Evolutionary conservation across 768 basidiomycete genomes (phyloP), one percentile per base, ranked within the genome.

Genomic region (Amanita rimosa): DNA sequence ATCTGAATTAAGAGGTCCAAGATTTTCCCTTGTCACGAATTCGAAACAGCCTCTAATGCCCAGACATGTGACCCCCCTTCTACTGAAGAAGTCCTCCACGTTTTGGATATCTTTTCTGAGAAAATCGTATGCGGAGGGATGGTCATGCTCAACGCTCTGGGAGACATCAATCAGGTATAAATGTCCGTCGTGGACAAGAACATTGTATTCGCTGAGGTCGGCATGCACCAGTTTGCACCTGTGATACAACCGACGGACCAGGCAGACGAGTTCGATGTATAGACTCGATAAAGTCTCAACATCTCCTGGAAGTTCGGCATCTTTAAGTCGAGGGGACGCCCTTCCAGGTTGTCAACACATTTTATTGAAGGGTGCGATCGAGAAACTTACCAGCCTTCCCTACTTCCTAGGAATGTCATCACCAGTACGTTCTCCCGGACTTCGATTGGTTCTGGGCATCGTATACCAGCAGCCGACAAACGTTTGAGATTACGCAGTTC

Each of bases 81-180:
- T 72, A 4, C 76, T 73, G 62, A 97, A 99, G 64, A 87, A 99
- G 31, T 93, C 94, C 52, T 96, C 92, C 37, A 93, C 72, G 61
- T 99, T 98, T 56, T 81, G 82, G 44, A 99, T 76, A 64, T 99
- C 96, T 39, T 75, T 81, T 22, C 94, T 83, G 33, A 99, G 74
- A 67, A 99, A 99, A 64, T 99, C 95, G 61, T 93, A 97, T 0
- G 96, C 91, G 24, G 85, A 74, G 0, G 95, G 96, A 57, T 99
- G 96, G 64, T 98, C 95, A 60, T 97, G 94, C 58, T 99, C 96
- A 31, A 99, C 94, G 54, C 91, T 94, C 62, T 99, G 96, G 1
- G 94, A 96, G 51, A 99, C 96, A 63, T 99, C 96, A 67, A 99
- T 98, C 57, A 98, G 84, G 65, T 79, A 92, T 14, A 96, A 74